Conservation (phyloP, 2,329 filamentous ascomycete genomes). For the Fusarium austroafricanum region DNA sequence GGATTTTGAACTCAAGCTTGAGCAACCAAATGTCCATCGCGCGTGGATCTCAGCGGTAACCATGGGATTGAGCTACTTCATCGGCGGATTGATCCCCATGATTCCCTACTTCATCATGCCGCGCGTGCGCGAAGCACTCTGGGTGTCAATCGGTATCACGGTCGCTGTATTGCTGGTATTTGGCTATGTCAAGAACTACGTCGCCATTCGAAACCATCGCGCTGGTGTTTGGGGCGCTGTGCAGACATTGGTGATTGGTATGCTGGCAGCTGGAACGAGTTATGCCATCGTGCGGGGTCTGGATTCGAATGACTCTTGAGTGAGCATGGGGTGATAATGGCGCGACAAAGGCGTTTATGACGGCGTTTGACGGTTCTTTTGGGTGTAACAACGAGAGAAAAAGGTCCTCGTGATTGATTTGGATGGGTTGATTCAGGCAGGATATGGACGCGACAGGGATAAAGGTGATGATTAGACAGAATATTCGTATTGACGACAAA, state of each 20-base stretch:
- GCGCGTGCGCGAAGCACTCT: conserved; percentile 61
- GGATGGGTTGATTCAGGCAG: conserved; percentile 1
- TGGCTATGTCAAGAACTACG: conserved; percentile 72
- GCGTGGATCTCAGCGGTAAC: conserved; percentile 70
- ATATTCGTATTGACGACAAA: conserved; percentile 34
- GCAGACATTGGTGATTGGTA: conserved; percentile 74
- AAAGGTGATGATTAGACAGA: conserved; percentile 14
- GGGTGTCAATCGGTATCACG: conserved; percentile 70
- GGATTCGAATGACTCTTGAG: conserved; percentile 50
- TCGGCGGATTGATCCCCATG: conserved; percentile 77
- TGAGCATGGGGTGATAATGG: not conserved
- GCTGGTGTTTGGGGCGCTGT: conserved; percentile 69
- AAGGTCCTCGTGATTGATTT: conserved; percentile 8
- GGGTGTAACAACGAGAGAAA: not conserved
- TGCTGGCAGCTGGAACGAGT: conserved; percentile 73
- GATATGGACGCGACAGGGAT: not conserved
- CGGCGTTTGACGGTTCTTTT: conserved; percentile 29
- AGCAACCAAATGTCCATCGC: conserved; percentile 57
- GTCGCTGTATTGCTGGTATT: conserved; percentile 70
- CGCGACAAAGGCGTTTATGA: conserved; percentile 9
- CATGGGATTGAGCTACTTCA: conserved; percentile 75
- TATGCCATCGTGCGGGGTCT: conserved; percentile 71
- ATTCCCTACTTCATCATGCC: conserved; percentile 74
- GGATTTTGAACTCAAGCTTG: conserved; percentile 66
- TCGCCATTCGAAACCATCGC: conserved; percentile 62